phyloP scores from a whole-genome alignment of 306 rosid species.

The Clitoria ternatea region DNA sequence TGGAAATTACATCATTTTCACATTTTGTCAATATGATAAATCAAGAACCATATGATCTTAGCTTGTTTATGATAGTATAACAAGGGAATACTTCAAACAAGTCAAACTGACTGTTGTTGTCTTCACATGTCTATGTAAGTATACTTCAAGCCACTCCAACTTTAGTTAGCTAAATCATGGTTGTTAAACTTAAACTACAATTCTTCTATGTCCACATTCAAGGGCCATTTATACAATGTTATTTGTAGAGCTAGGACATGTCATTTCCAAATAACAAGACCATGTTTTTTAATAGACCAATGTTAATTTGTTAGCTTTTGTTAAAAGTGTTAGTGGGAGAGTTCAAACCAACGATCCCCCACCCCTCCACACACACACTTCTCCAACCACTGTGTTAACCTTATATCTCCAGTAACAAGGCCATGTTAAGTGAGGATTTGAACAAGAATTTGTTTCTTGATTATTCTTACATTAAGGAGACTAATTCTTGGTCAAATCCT shows the following conservation, averaged over 20 bases:
- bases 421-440: too few relatives aligned
- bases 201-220: not conserved
- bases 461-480: too few relatives aligned
- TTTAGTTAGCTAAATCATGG: not conserved
- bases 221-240: not conserved
- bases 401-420: too few relatives aligned
- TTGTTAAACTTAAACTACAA: conserved; percentile 11
- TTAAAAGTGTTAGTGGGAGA: too few relatives aligned
- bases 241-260: not conserved
- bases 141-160: conserved; percentile 12
- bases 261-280: not conserved
- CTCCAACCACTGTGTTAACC: too few relatives aligned
- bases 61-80: not conserved
- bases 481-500: not conserved
- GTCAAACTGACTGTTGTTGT: not conserved
- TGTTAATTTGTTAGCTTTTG: too few relatives aligned
- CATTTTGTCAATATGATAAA: conserved; percentile 3
- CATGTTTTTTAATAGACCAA: too few relatives aligned
- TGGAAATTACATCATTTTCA: not conserved
- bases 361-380: too few relatives aligned
- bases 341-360: too few relatives aligned
- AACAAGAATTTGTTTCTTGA: too few relatives aligned
- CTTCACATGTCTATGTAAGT: conserved; percentile 1
- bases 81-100: not conserved
- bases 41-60: not conserved